phyloP scores from a whole-genome alignment of 306 rosid species.

The Gastrolobium villosum region DNA sequence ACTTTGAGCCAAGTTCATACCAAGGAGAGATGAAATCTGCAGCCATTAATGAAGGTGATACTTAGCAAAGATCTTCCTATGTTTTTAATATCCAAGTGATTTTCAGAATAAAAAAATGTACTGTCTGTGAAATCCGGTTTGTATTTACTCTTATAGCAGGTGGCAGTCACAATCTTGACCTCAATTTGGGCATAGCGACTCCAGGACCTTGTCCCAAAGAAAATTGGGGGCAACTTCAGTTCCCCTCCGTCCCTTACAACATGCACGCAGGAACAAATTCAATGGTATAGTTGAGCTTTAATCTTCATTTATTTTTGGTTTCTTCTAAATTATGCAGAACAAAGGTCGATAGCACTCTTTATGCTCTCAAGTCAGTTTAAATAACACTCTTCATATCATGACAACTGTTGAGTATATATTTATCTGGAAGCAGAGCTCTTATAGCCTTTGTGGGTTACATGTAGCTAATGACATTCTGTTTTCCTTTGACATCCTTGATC shows the following conservation, averaged over 20 bases:
- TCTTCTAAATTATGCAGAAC: not conserved
- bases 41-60: constrained; percentile 67
- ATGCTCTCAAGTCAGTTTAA: not conserved
- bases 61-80: not conserved
- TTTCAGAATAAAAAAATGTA: not conserved
- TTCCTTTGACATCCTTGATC: constrained; percentile 35
- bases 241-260: constrained; percentile 56
- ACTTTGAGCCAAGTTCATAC: constrained; percentile 92
- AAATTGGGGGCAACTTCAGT: constrained; percentile 57
- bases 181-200: constrained; percentile 84
- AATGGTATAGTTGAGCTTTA: constrained; percentile 62
- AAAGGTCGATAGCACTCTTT: constrained; percentile 19
- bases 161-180: constrained; percentile 79
- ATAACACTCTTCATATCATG: not conserved
- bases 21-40: constrained; percentile 70
- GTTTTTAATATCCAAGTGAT: constrained; percentile 5
- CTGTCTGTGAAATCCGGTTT: constrained; percentile 29
- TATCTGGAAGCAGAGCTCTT: constrained; percentile 3
- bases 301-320: constrained; percentile 29
- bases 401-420: constrained; percentile 11
- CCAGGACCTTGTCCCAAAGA: constrained; percentile 63
- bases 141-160: constrained; percentile 54
- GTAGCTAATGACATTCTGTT: constrained; percentile 33
- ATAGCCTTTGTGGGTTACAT: not conserved
- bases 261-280: constrained; percentile 56